Conservation (phyloP, 2,329 filamentous ascomycete genomes). For the Chrysoporthe austroafricana region DNA sequence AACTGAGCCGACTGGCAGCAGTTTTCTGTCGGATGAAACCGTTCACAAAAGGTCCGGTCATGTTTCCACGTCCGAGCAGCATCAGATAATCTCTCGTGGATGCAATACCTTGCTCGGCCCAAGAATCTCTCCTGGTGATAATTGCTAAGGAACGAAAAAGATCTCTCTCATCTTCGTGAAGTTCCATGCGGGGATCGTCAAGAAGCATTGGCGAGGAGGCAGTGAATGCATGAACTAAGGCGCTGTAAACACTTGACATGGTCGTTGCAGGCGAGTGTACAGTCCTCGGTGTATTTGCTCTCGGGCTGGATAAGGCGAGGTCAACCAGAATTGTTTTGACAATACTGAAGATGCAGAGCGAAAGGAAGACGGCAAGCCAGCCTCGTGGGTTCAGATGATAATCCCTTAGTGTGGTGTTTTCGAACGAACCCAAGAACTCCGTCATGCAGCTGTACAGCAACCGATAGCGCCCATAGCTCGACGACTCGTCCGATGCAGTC, state of each 20-base stretch:
- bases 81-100: slow-evolving; percentile 56
- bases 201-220: slow-evolving; percentile 49
- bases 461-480: slow-evolving; percentile 51
- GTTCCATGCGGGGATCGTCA: slow-evolving; percentile 46
- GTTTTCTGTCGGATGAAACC: slow-evolving; percentile 47
- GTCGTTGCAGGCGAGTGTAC: slow-evolving; percentile 34
- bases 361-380: slow-evolving; percentile 57
- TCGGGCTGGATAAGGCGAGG: slow-evolving; percentile 40
- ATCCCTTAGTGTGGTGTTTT: slow-evolving; percentile 46
- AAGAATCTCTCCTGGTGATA: slow-evolving; percentile 52
- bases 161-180: slow-evolving; percentile 51
- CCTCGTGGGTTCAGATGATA: slow-evolving; percentile 45
- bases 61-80: slow-evolving; percentile 50
- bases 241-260: slow-evolving; percentile 56
- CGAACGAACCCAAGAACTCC: slow-evolving; percentile 58
- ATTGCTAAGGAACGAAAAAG: slow-evolving; percentile 48
- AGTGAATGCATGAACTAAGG: slow-evolving; percentile 53
- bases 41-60: slow-evolving; percentile 43
- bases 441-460: slow-evolving; percentile 54
- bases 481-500: slow-evolving; percentile 46
- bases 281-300: slow-evolving; percentile 22
- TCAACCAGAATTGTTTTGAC: slow-evolving; percentile 57
- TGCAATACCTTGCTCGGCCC: slow-evolving; percentile 49
- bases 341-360: slow-evolving; percentile 63
- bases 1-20: slow-evolving; percentile 36